Conservation (phyloP, 352 stramenopile species). For the Globisporangium cederbergense region DNA sequence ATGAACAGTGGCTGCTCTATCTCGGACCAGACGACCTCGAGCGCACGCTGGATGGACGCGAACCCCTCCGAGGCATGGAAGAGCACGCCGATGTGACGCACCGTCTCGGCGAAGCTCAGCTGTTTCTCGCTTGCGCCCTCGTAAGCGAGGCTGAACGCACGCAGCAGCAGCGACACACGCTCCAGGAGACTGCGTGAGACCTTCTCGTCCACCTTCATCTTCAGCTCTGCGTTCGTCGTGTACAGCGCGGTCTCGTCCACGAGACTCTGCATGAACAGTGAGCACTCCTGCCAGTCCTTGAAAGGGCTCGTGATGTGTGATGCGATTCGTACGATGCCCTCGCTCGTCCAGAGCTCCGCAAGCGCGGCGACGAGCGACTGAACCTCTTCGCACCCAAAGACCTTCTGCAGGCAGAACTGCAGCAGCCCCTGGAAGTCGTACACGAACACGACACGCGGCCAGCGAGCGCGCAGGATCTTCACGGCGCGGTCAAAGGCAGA, state of each 20-base stretch:
- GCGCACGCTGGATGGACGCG: conserved; percentile 32
- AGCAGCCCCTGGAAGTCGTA: conserved; percentile 46
- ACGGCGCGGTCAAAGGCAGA: conserved; percentile 33
- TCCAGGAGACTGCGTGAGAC: conserved; percentile 35
- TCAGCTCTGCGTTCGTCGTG: conserved; percentile 23
- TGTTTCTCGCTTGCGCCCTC: conserved; percentile 19
- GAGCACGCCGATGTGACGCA: conserved; percentile 42
- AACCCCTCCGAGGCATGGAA: conserved; percentile 49
- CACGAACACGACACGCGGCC: conserved; percentile 39
- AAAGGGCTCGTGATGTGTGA: conserved; percentile 25
- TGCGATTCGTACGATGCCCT: conserved; percentile 21
- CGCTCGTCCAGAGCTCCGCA: conserved; percentile 32
- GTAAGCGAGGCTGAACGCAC: conserved; percentile 32
- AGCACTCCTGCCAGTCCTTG: conserved; percentile 28
- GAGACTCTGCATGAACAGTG: conserved; percentile 33
- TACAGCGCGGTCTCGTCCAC: conserved; percentile 31
- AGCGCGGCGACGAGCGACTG: conserved; percentile 30
- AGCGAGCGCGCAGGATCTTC: conserved; percentile 34
- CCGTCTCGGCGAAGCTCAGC: conserved; percentile 33
- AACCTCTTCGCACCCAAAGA: conserved; percentile 36
- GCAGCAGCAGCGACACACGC: conserved; percentile 40
- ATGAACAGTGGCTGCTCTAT: conserved; percentile 69
- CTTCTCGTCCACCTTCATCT: conserved; percentile 29
- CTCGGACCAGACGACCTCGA: conserved; percentile 53
- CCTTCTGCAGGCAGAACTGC: conserved; percentile 38